Evolutionary conservation across 352 stramenopile genomes (phyloP).

Genomic region (Globisporangium camurandrum): DNA sequence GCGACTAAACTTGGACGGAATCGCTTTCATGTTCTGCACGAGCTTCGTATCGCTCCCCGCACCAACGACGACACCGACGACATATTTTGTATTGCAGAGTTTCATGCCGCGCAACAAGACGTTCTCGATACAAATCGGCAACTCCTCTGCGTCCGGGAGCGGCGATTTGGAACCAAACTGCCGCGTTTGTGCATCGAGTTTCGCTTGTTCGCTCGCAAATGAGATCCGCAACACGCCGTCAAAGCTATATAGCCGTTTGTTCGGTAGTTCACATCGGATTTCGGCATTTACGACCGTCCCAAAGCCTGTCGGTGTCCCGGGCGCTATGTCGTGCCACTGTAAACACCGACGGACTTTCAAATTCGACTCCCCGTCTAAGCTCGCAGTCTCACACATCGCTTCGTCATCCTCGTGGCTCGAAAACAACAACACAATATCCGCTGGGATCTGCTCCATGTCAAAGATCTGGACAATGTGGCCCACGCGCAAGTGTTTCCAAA

Average conservation of each 20-base stretch:
- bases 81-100: conserved; percentile 80
- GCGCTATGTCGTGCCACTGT: conserved; percentile 45
- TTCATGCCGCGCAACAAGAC: conserved; percentile 77
- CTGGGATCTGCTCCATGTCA: conserved; percentile 86
- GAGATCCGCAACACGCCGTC: conserved; percentile 54
- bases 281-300: conserved; percentile 39
- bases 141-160: conserved; percentile 34
- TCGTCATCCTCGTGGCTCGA: conserved; percentile 63
- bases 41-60: conserved; percentile 78
- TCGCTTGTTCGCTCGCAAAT: conserved; percentile 20
- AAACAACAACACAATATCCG: conserved; percentile 88
- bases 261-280: conserved; percentile 70
- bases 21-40: conserved; percentile 80
- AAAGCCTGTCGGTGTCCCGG: conserved; percentile 35
- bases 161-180: not conserved
- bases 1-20: conserved; percentile 81
- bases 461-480: conserved; percentile 85
- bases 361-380: conserved; percentile 79
- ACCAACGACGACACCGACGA: conserved; percentile 67
- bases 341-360: conserved; percentile 68
- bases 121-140: conserved; percentile 74
- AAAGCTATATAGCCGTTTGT: conserved; percentile 79
- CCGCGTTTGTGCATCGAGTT: conserved; percentile 7
- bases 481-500: conserved; percentile 81
- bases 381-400: conserved; percentile 78